These are phyloP conservation scores for Neurospora sp. DNA, from an alignment of 495 filamentous ascomycete species.

Conservation along the genomic window DNA sequence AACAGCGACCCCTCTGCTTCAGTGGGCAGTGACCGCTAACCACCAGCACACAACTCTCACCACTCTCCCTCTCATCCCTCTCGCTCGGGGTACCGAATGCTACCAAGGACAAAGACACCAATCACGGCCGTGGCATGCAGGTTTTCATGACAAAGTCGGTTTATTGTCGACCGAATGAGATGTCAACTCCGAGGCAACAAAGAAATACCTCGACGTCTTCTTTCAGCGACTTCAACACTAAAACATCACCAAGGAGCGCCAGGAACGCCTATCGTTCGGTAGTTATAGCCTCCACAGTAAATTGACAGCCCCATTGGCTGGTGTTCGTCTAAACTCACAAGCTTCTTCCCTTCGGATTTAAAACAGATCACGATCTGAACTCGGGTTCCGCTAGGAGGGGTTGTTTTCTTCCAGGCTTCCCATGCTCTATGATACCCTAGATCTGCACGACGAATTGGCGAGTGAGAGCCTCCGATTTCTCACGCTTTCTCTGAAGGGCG, in stretches of 20 bases:
- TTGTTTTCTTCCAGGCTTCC: not conserved
- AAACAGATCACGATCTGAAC: not conserved
- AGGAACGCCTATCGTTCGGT: not conserved
- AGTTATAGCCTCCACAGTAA: not conserved
- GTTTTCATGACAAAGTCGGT: too few species aligned
- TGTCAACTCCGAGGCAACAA: not conserved
- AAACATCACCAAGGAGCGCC: not conserved
- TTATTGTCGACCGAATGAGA: not conserved
- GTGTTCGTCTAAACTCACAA: not conserved
- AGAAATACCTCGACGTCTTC: not conserved
- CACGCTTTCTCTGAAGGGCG: constrained; percentile 1
- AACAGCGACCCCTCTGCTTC: not conserved
- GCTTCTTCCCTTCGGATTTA: not conserved
- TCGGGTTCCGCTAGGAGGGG: not conserved
- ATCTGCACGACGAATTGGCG: constrained; percentile 5
- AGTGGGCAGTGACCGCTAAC: not conserved
- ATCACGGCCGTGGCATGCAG: too few species aligned
- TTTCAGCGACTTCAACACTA: not conserved
- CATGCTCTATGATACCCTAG: not conserved
- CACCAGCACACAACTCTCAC: not conserved
- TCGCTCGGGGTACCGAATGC: too few species aligned
- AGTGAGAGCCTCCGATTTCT: constrained; percentile 5
- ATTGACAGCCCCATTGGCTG: not conserved
- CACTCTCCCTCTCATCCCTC: not conserved
- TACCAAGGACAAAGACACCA: too few species aligned